A percentile compares a stretch with the other conserved stretches of the same genome.
Evolutionary conservation across 176 grass and related monocot species (phyloP).

Genomic region (Eleusine indica): DNA sequence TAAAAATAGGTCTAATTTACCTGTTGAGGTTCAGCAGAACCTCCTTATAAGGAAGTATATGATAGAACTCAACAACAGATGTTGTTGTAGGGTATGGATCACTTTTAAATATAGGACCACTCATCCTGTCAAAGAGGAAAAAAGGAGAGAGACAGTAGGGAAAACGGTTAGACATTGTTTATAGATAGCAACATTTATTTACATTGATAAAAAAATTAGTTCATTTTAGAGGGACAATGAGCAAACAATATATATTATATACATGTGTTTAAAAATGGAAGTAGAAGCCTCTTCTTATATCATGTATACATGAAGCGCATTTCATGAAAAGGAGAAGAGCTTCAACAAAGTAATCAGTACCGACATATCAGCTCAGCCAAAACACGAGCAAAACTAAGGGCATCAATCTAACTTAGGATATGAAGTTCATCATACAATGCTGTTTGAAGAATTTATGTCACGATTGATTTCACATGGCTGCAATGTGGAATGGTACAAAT

Average conservation of each 20-base stretch:
- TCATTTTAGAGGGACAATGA: constrained; percentile 2
- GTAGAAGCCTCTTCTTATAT: background rate
- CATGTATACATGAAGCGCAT: background rate
- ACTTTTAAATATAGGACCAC: constrained; percentile 47
- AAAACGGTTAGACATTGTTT: background rate
- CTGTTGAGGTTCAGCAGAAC: constrained; percentile 44
- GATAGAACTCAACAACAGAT: constrained; percentile 54
- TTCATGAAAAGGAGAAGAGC: background rate
- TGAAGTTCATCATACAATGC: background rate
- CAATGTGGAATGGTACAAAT: constrained; percentile 17
- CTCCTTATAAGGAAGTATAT: constrained; percentile 63
- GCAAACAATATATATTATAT: background rate
- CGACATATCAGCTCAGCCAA: background rate
- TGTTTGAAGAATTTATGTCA: constrained; percentile 16
- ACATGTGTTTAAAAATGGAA: background rate
- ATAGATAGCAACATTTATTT: constrained; percentile 1
- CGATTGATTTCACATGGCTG: constrained; percentile 1
- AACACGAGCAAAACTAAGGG: background rate
- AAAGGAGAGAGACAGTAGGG: background rate
- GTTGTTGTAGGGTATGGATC: constrained; percentile 29
- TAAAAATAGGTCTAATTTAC: constrained; percentile 40
- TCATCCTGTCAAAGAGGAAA: constrained; percentile 42
- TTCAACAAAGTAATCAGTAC: background rate
- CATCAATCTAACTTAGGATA: constrained; percentile 9
- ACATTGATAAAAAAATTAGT: background rate